Base-by-base conservation (phyloP, 139 green algal genomes). In the Edaphochlamys debaryana region DNA sequence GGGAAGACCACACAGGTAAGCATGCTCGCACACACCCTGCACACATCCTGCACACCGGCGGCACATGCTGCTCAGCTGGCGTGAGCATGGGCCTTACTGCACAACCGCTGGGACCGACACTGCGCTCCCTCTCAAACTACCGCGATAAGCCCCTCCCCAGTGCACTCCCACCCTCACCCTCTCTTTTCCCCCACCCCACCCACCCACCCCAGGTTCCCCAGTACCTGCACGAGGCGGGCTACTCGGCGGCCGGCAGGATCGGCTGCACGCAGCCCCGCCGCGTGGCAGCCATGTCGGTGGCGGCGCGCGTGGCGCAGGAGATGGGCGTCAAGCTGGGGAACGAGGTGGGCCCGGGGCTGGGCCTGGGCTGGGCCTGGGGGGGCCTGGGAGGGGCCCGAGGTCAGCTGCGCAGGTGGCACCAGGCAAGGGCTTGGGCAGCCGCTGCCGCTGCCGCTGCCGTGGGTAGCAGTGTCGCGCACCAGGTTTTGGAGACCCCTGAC, bases 181-280 rank as follows among this genome's bases (percentile, higher is more conserved):
- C 17, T 52, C 29, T 20, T 32, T 22, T 45, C 45, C 52, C 20
- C 52, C 52, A 30, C 52, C 52, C 4, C 52, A 7, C 29, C 90
- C 2, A 93, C 97, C 52, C 29, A 20, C 98, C 95, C 20, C 94
- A 98, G 92, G 96, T 99, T 64, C 95, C 97, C 9, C 97, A 99
- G 91, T 99, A 99, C 87, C 89, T 99, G 50, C 93, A 98, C 79
- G 97, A 99, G 86, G 94, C 92, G 17, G 97, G 97, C 3, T 99
- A 99, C 91, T 92, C 82, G 79, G 97, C 98, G 85, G 80, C 89
- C 13, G 90, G 90, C 79, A 94, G 90, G 85, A 93, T 95, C 82
- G 92, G 92, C 32, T 95, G 92, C 86, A 99, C 97, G 32, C 97
- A 99, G 88, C 97, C 97, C 13, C 87, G 97, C 29, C 88, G 97